phyloP scores from a whole-genome alignment of 2,329 filamentous ascomycete genomes.

The Hortaea werneckii region DNA sequence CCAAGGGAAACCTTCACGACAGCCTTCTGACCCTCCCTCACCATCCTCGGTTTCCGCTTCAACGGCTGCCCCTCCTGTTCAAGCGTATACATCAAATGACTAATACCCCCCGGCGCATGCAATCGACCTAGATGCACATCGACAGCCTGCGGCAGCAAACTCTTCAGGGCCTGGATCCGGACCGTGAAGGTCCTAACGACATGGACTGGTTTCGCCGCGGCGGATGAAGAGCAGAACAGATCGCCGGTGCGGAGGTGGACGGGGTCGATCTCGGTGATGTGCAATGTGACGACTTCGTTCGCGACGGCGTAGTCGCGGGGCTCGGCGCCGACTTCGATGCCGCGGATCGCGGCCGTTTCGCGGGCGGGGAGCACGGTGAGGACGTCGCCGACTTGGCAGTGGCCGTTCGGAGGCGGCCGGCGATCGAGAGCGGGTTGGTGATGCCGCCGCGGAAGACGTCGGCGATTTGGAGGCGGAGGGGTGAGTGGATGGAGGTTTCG shows the following conservation, averaged over 20 bases:
- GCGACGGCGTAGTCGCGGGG: constrained; percentile 81
- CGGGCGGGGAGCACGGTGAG: constrained; percentile 71
- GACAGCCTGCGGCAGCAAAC: neutral
- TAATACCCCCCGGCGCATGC: neutral
- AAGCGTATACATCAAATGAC: neutral
- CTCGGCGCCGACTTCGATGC: constrained; percentile 64
- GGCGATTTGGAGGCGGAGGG: constrained; percentile 74
- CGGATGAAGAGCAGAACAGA: neutral
- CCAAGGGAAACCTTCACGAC: neutral
- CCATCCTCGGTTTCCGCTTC: neutral
- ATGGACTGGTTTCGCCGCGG: neutral
- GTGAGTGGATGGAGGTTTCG: constrained; percentile 49
- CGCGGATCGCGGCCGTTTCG: constrained; percentile 72
- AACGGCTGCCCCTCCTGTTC: neutral
- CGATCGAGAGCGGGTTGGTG: constrained; percentile 72
- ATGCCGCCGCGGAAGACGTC: constrained; percentile 76
- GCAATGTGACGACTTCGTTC: constrained; percentile 78
- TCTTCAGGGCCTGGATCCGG: neutral
- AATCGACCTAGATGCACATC: neutral
- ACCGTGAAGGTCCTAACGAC: neutral
- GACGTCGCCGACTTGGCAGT: constrained; percentile 71
- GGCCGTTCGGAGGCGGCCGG: constrained; percentile 81
- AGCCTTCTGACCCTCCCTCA: neutral
- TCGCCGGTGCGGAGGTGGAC: neutral
- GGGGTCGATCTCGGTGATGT: constrained; percentile 51